Evolutionary conservation across 257 asterid species (phyloP), one percentile per base, ranked within the genome.

Genomic region (Fraxinus americana): DNA sequence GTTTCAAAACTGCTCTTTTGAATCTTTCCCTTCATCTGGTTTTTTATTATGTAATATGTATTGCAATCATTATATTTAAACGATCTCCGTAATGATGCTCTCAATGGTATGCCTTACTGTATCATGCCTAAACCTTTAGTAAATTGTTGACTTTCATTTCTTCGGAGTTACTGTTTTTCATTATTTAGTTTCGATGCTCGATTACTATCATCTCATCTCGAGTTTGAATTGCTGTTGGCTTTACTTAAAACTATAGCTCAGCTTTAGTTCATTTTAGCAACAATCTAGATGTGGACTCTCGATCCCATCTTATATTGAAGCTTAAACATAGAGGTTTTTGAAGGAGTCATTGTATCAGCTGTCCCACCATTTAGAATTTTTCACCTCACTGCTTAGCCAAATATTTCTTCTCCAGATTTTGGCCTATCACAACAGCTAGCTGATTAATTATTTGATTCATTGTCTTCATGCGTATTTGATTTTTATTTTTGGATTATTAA

Each of bases 1-100:
- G 59, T 34, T 21, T 63, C 25, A 67, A 21, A 54, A 2, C 45
- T 35, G 68, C 71, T 57, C 17, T 25, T 71, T 82, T 36, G 52
- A 70, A 73, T 73, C 43, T 52, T 38, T 14, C 30, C 4, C 65
- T 25, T 32, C 54, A 19, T 54, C 63, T 54, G 63, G 63, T 19
- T 5, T 54, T 54, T 21, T 19, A 16, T 14, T n/a, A 1, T 59
- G 30, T 54, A 19, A 57, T 23, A 57, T 57, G 66, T 3, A 57
- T 11, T 27, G 69, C 35, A 1, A 25, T 11, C 34, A 25, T 21
- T 63, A 63, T 25, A 19, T 61, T 10, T 63, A 21, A 25, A 63
- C 43, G 13, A 16, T 79, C 41, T 8, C 21, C 70, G 2, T n/a
- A 2, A 8, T 57, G 66, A 6, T 5, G 27, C 63, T 54, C 63